Evolutionary conservation across 257 asterid species (phyloP).

Genomic region (Lycium ferocissimum): DNA sequence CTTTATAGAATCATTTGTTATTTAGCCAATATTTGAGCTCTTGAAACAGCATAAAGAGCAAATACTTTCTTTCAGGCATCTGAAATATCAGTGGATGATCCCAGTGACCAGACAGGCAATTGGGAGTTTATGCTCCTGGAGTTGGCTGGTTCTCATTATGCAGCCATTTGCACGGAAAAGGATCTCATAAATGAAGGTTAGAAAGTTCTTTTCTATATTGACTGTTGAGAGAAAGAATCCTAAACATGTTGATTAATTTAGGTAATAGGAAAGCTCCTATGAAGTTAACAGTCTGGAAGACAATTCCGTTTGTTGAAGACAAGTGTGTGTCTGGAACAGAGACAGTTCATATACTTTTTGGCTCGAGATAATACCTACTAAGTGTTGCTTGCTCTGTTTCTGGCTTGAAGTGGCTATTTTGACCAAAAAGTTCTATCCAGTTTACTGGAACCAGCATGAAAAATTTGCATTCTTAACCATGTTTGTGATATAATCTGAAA

Average conservation of each 20-base stretch:
- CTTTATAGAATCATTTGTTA: no score
- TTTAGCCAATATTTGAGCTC: no score
- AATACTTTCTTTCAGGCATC: slow-evolving; percentile 48
- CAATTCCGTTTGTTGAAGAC: slow-evolving; percentile 73
- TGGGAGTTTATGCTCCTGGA: slow-evolving; percentile 82
- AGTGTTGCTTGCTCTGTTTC: not conserved
- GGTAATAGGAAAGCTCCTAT: slow-evolving; percentile 46
- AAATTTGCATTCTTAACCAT: not conserved
- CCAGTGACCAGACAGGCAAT: slow-evolving; percentile 46
- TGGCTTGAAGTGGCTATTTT: not conserved
- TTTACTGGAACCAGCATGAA: not conserved
- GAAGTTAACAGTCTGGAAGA: slow-evolving; percentile 77
- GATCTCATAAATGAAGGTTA: slow-evolving; percentile 53
- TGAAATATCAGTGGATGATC: slow-evolving; percentile 64
- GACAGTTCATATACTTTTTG: slow-evolving; percentile 55
- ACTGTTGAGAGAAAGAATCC: not conserved
- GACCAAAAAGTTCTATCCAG: not conserved
- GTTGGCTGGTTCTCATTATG: slow-evolving; percentile 76
- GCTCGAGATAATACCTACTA: slow-evolving; percentile 40
- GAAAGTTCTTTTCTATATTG: not conserved
- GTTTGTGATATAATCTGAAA: not conserved
- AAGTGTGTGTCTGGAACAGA: slow-evolving; percentile 72
- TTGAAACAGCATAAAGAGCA: no score
- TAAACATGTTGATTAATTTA: slow-evolving; percentile 23
- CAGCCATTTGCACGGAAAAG: slow-evolving; percentile 74